phyloP scores from a whole-genome alignment of 257 asterid genomes.

The Verbascum thapsus region DNA sequence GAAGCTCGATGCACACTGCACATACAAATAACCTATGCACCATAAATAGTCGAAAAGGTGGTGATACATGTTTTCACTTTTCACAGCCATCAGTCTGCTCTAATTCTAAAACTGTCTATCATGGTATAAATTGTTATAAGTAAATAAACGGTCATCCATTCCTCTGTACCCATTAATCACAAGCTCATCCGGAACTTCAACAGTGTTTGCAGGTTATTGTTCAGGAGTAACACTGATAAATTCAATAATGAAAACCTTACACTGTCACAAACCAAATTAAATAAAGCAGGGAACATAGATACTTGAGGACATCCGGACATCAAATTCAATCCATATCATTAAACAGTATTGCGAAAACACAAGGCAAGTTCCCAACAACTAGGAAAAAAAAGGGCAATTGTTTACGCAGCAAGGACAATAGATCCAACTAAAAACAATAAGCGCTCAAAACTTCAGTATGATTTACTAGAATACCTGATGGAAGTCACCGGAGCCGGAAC shows the following conservation, averaged over 20 bases:
- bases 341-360: background rate
- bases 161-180: no score
- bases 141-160: no score
- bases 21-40: no score
- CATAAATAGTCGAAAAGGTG: no score
- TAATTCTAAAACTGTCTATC: no score
- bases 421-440: background rate
- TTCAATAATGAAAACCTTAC: background rate
- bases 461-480: constrained; percentile 70
- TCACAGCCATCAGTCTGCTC: no score
- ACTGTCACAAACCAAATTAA: background rate
- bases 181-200: no score
- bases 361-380: background rate
- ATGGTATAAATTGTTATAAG: no score
- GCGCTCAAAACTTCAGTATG: background rate
- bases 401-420: background rate
- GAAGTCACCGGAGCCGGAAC: constrained; percentile 98
- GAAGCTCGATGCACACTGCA: no score
- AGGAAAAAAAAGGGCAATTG: background rate
- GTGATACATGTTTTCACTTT: no score
- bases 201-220: no score
- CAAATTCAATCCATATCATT: background rate
- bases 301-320: background rate
- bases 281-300: background rate
- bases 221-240: no score